These are phyloP conservation scores for Hebeloma cylindrosporum DNA, from an alignment of 768 basidiomycete genomes.

Conservation along the genomic window DNA sequence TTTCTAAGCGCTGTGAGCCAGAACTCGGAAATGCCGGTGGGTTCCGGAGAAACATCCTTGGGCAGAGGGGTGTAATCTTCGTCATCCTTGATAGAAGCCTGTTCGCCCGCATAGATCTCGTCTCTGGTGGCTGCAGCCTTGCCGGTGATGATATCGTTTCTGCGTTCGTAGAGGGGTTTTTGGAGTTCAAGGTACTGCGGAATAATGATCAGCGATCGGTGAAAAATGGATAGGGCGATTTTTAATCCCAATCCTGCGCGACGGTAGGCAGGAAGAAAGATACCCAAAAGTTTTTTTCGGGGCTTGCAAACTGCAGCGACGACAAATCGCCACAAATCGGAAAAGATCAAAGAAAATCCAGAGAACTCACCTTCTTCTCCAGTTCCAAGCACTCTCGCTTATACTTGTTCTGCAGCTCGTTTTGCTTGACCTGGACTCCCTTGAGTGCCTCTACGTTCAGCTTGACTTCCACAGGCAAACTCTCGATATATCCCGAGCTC, in stretches of 20 bases:
- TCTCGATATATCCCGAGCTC: constrained; percentile 94
- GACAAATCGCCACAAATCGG: constrained; percentile 4
- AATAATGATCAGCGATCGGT: constrained; percentile 6
- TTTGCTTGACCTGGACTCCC: constrained; percentile 90
- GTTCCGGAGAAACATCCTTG: constrained; percentile 43
- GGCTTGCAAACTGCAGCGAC: too few relatives aligned
- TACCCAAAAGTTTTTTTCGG: too few relatives aligned
- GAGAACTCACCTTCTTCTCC: constrained; percentile 81
- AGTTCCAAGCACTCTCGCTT: constrained; percentile 94
- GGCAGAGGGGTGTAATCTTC: constrained; percentile 64
- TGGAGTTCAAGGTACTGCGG: constrained; percentile 71
- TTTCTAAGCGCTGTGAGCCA: constrained; percentile 97
- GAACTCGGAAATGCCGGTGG: constrained; percentile 83
- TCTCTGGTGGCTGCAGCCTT: constrained; percentile 67
- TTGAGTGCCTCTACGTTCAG: constrained; percentile 88
- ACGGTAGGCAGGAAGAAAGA: too few relatives aligned
- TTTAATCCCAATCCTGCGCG: too few relatives aligned
- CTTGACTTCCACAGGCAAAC: constrained; percentile 77
- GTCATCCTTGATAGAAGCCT: constrained; percentile 73
- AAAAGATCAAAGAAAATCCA: constrained; percentile 13
- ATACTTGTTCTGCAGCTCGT: constrained; percentile 89
- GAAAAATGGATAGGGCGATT: constrained; percentile 3
- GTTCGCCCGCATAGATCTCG: constrained; percentile 82
- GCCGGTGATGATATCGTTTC: constrained; percentile 82
- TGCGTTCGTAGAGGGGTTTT: constrained; percentile 84